phyloP scores from a whole-genome alignment of 257 asterid species.

The Rehmannia glutinosa region DNA sequence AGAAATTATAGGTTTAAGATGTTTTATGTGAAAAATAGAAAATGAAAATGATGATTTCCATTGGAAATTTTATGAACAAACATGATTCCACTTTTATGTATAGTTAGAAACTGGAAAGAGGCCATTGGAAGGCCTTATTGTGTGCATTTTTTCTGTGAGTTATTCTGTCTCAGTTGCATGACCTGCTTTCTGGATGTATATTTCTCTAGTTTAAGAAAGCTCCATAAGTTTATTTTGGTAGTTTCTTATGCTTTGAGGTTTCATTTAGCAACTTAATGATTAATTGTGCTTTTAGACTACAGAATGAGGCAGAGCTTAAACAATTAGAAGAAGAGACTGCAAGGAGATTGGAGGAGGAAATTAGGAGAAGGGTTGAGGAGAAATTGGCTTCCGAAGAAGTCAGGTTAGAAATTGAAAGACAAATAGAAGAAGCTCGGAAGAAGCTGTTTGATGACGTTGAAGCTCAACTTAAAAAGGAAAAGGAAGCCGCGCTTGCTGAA shows the following conservation, averaged over 20 bases:
- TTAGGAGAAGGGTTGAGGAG: slow-evolving; percentile 74
- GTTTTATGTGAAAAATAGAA: no score
- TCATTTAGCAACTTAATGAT: slow-evolving; percentile 12
- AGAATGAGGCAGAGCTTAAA: slow-evolving; percentile 78
- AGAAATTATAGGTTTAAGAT: no score
- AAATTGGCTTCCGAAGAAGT: slow-evolving; percentile 73
- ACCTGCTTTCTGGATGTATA: not conserved
- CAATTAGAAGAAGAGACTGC: slow-evolving; percentile 93
- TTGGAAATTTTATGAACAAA: no score
- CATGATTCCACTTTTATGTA: no score
- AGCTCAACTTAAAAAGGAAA: slow-evolving; percentile 71
- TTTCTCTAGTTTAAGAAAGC: slow-evolving; percentile 4
- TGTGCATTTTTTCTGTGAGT: no score
- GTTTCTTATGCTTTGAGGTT: slow-evolving; percentile 3
- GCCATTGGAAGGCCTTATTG: no score
- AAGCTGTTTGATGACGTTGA: slow-evolving; percentile 70
- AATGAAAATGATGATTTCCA: no score
- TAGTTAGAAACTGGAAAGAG: no score
- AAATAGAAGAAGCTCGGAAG: slow-evolving; percentile 58
- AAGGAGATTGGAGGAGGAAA: slow-evolving; percentile 79
- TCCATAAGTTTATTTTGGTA: not conserved
- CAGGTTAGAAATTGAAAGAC: slow-evolving; percentile 58
- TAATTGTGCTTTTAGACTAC: slow-evolving; percentile 42
- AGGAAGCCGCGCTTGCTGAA: slow-evolving; percentile 77
- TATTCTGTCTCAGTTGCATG: no score